Conservation (phyloP, 2,329 filamentous ascomycete species). For the Fusarium musae region DNA sequence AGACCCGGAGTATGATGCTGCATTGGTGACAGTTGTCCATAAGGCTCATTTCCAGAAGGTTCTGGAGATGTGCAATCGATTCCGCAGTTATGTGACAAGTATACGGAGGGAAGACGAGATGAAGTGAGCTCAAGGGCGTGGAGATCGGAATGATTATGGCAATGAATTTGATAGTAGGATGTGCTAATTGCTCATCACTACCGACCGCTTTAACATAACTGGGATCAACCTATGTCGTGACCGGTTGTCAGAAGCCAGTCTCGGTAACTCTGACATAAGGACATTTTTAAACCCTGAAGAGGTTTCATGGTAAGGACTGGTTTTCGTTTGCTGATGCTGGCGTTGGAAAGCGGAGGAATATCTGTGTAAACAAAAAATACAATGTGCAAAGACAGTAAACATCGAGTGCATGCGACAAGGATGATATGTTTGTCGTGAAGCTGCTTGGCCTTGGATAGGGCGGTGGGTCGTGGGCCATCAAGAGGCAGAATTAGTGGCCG, state of each 20-base stretch:
- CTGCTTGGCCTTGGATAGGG: not conserved
- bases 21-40: not conserved
- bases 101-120: not conserved
- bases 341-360: not conserved
- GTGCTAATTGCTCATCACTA: not conserved
- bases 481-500: not conserved
- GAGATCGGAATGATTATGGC: not conserved
- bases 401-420: too few species aligned
- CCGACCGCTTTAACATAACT: rapidly evolving
- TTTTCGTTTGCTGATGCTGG: not conserved
- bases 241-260: not conserved
- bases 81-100: not conserved
- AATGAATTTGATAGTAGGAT: not conserved
- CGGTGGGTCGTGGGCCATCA: not conserved
- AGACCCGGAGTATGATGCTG: not conserved
- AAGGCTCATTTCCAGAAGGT: not conserved
- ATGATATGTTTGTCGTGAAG: not conserved
- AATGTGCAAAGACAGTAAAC: not conserved
- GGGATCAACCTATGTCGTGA: not conserved
- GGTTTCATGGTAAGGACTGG: not conserved
- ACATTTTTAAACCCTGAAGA: too few species aligned
- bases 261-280: too few species aligned
- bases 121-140: not conserved
- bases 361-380: rapidly evolving
- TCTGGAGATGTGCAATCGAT: not conserved